phyloP scores from a whole-genome alignment of 768 basidiomycete species.

The Mycena venus region DNA sequence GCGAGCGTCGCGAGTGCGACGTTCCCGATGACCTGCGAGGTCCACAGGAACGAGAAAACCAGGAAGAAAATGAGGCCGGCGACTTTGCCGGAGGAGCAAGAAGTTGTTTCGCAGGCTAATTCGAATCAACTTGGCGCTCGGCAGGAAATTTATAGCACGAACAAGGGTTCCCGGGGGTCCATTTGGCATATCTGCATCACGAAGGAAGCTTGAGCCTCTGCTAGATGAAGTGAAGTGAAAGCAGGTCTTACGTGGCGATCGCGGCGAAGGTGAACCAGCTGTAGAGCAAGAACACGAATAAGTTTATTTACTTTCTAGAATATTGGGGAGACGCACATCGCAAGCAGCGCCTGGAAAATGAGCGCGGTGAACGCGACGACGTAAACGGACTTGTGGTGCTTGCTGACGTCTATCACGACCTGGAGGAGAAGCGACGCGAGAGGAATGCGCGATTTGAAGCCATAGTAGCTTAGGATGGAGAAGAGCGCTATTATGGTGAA shows the following conservation, averaged over 20 bases:
- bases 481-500: slow-evolving; percentile 86
- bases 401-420: slow-evolving; percentile 87
- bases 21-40: slow-evolving; percentile 85
- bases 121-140: slow-evolving; percentile 9
- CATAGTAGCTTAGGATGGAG: slow-evolving; percentile 82
- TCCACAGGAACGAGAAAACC: slow-evolving; percentile 90
- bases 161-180: slow-evolving; percentile 84
- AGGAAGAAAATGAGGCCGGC: slow-evolving; percentile 84
- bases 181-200: slow-evolving; percentile 66
- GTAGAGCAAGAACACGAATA: slow-evolving; percentile 27
- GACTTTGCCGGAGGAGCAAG: slow-evolving; percentile 82
- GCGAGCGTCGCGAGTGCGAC: slow-evolving; percentile 85
- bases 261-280: slow-evolving; percentile 86
- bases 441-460: slow-evolving; percentile 80
- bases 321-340: slow-evolving; percentile 62
- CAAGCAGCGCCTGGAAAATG: slow-evolving; percentile 77
- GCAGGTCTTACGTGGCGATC: slow-evolving; percentile 71
- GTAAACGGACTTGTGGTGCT: slow-evolving; percentile 86
- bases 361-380: slow-evolving; percentile 80
- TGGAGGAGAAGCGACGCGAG: slow-evolving; percentile 84
- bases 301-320: not conserved
- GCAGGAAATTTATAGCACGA: slow-evolving; percentile 36
- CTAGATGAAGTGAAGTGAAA: not conserved
- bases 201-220: not conserved
- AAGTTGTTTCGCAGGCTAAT: slow-evolving; percentile 64